Base-by-base conservation (phyloP, 345 rosid species). In the Populus simonii region DNA sequence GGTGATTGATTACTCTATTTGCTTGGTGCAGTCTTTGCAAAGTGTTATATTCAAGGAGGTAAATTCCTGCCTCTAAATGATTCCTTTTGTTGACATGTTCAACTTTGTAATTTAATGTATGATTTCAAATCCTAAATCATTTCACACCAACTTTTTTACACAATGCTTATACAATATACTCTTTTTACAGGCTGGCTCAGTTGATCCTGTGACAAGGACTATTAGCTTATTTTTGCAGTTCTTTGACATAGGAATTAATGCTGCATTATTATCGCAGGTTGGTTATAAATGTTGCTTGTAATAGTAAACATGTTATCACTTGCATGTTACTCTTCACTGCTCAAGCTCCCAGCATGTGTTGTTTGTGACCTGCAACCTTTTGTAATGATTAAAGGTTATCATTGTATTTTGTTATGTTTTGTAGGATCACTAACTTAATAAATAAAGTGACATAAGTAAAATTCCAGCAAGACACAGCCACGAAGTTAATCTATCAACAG, bases 41-140 rank as follows among this genome's bases (percentile, higher is more conserved):
- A 95, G 98, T 76, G 97, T 93, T 78, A 92, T 95, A 67, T 95
- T 95, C 92, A 95, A 93, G 88, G 96, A 90, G 99, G 99, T 95
- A 86, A 47, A 22, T 17, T 57, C 67, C 78, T 43, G 43, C 65
- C 65, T 38, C 59, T 59, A 17, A 53, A 16, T 49, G 59, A 71
- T 82, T 55, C 68, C 59, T 76, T 63, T 27, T 70, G 22, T 65
- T 33, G 8, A 29, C 27, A 6, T 76, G 43, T 66, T 33, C 62
- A 57, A 38, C 12, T 75, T 33, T 75, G 53, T 49, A 35, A 33
- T 47, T 57, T n/a, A 13, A 16, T 57, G 13, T 53, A 8, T 23
- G 18, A n/a, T 41, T 77, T 57, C 55, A 59, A 51, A 75, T 68
- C 66, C 57, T 59, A n/a, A 71, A 33, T 29, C 31, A 15, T 77